A percentile compares a stretch with the other conserved stretches of the same genome.
Evolutionary conservation across 2,329 filamentous ascomycete species (phyloP).

Genomic region (Lecanosticta acicola): DNA sequence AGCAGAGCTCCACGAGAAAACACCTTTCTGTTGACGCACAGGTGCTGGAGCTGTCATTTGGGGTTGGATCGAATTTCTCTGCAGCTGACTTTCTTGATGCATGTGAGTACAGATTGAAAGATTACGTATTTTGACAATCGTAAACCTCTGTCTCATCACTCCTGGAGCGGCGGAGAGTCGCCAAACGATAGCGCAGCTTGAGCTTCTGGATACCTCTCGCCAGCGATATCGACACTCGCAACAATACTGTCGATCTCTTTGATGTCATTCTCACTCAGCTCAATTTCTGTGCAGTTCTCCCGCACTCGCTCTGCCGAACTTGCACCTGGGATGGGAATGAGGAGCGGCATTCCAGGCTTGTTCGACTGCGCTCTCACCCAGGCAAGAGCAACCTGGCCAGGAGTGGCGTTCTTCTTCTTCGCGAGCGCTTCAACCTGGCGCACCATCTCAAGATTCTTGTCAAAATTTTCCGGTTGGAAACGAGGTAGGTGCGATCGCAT

Average conservation of each 20-base stretch:
- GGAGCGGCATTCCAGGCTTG: conserved; percentile 39
- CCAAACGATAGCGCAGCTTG: conserved; percentile 24
- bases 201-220: conserved; percentile 36
- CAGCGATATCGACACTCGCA: conserved; percentile 41
- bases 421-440: conserved; percentile 54
- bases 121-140: no score
- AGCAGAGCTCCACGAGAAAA: no score
- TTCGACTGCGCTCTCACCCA: conserved; percentile 44
- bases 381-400: conserved; percentile 45
- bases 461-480: conserved; percentile 59
- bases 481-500: conserved; percentile 46
- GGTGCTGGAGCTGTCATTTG: no score
- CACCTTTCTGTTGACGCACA: no score
- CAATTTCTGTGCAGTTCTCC: conserved; percentile 38
- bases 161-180: conserved; percentile 20
- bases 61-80: no score
- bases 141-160: conserved; percentile 4
- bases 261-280: conserved; percentile 44
- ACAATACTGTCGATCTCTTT: conserved; percentile 49
- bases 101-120: no score
- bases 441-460: conserved; percentile 59
- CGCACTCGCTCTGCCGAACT: conserved; percentile 34
- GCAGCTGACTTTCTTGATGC: no score
- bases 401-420: conserved; percentile 48
- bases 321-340: conserved; percentile 43